Percentiles rank a stretch among this genome's conserved stretches.
Evolutionary conservation across 1,284 basidiomycete species (phyloP).

Genomic region (Trichosporon sp.): DNA sequence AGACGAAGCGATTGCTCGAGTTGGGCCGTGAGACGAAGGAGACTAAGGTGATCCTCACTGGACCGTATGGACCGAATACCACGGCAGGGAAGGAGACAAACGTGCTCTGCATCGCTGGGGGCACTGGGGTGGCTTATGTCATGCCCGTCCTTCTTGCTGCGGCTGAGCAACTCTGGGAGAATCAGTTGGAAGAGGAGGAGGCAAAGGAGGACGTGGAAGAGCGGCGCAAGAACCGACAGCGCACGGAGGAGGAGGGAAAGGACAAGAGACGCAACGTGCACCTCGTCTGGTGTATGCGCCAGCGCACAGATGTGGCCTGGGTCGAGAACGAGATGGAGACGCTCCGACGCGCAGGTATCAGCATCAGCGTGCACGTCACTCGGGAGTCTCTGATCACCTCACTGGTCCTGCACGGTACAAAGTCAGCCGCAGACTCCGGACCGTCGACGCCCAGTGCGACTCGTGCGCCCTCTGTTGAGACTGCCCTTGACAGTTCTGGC

Average conservation of each 20-base stretch:
- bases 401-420: neutral
- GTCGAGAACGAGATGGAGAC: slow-evolving; percentile 23
- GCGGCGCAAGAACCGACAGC: too few relatives aligned
- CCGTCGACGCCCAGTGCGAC: neutral
- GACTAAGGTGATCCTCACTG: slow-evolving; percentile 29
- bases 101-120: slow-evolving; percentile 42
- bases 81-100: slow-evolving; percentile 13
- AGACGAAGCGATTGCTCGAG: slow-evolving; percentile 19
- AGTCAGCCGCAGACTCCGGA: neutral
- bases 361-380: slow-evolving; percentile 21
- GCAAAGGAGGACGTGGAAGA: too few relatives aligned
- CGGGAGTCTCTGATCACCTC: too few relatives aligned
- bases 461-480: too few relatives aligned
- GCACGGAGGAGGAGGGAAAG: too few relatives aligned
- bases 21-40: slow-evolving; percentile 9
- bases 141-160: slow-evolving; percentile 31
- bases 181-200: too few relatives aligned
- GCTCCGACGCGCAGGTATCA: slow-evolving; percentile 14
- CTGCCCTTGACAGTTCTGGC: neutral
- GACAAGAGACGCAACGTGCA: slow-evolving; percentile 14
- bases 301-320: slow-evolving; percentile 25
- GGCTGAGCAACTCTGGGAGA: too few relatives aligned
- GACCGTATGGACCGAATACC: slow-evolving; percentile 28
- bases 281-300: slow-evolving; percentile 29
- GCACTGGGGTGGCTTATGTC: slow-evolving; percentile 34